A percentile compares a stretch with the other conserved stretches of the same genome.
Conservation (phyloP, 805 yeast species). For the Lipomyces yamadae region DNA sequence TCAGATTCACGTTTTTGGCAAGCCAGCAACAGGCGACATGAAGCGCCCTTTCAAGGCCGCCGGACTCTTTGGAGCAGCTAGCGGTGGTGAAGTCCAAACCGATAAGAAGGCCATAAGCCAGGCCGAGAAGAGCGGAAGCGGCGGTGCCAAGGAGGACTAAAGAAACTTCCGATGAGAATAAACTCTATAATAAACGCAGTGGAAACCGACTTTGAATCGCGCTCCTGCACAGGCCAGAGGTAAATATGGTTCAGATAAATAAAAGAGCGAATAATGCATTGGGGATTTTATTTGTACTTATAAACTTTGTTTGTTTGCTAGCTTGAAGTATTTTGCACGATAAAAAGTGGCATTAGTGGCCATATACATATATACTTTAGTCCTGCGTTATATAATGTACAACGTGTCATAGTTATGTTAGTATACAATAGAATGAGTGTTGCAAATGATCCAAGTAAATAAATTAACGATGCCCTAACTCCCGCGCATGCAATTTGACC, state of each 20-base stretch:
- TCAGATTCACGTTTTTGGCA: slow-evolving; percentile 84
- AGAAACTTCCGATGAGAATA: background rate
- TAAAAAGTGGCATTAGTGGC: background rate
- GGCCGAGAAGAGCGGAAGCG: slow-evolving; percentile 80
- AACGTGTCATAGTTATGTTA: background rate
- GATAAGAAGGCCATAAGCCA: slow-evolving; percentile 85
- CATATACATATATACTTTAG: background rate
- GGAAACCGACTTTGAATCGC: background rate
- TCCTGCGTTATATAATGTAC: background rate
- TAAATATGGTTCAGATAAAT: background rate
- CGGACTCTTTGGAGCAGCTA: slow-evolving; percentile 62
- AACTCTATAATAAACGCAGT: background rate
- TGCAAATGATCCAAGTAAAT: background rate
- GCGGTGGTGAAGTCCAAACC: slow-evolving; percentile 61
- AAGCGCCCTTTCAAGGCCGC: slow-evolving; percentile 96
- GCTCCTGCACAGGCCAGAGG: background rate
- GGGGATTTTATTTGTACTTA: background rate
- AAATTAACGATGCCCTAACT: background rate
- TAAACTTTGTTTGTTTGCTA: slow-evolving; percentile 4
- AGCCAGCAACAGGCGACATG: slow-evolving; percentile 83
- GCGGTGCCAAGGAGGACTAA: slow-evolving; percentile 85
- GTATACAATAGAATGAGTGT: background rate
- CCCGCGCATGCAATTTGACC: background rate
- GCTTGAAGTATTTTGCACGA: background rate
- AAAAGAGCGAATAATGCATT: background rate